Conservation (phyloP, 352 stramenopile genomes). For the Phytophthora macrochlamydospora region DNA sequence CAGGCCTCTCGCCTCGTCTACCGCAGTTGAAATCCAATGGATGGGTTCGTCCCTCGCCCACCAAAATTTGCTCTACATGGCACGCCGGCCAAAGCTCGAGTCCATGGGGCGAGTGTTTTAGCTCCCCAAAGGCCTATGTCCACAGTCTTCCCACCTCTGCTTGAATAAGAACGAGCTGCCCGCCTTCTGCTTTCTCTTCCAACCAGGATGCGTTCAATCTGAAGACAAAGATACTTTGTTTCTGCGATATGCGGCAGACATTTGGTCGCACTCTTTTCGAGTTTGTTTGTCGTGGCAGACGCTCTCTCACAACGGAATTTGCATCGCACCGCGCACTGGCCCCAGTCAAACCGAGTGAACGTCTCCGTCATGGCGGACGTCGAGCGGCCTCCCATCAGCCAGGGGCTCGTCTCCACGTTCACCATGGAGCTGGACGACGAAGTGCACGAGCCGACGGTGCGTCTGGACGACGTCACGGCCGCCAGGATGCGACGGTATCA, state of each 20-base stretch:
- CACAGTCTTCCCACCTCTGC: no score
- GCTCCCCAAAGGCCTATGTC: background rate
- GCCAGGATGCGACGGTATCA: constrained; percentile 54
- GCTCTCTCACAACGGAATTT: constrained; percentile 33
- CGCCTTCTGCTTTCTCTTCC: no score
- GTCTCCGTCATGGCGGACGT: constrained; percentile 22
- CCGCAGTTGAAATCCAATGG: background rate
- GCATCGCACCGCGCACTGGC: background rate
- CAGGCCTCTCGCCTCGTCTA: background rate
- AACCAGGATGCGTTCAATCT: background rate
- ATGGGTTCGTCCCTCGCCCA: background rate
- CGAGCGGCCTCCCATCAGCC: constrained; percentile 20
- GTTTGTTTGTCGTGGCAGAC: constrained; percentile 12
- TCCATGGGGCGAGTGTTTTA: background rate
- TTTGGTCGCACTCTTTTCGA: constrained; percentile 5
- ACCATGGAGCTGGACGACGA: constrained; percentile 49
- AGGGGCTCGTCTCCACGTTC: constrained; percentile 32
- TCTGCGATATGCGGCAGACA: constrained; percentile 22
- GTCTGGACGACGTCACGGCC: constrained; percentile 43
- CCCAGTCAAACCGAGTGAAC: background rate
- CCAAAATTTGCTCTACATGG: background rate
- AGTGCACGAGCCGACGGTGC: background rate
- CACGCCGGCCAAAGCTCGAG: no score
- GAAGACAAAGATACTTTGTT: constrained; percentile 20
- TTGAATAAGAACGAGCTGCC: no score